These are phyloP conservation scores for Lathyrus tuberosus DNA, from an alignment of 306 rosid species.

Conservation along the genomic window DNA sequence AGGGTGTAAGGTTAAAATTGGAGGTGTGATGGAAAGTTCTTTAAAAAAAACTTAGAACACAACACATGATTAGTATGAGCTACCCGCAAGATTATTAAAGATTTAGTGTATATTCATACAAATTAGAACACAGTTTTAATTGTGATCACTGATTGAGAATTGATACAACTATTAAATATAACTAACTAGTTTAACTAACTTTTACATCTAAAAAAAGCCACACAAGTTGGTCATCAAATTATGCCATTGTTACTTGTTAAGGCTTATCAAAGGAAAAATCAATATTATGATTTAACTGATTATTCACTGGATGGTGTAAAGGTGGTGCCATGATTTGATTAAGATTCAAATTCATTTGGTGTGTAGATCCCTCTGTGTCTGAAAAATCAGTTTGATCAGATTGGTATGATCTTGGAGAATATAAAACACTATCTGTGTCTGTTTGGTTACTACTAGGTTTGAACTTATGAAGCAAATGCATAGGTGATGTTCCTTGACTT, in stretches of 20 bases:
- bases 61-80: too few species aligned
- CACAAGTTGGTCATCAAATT: not conserved
- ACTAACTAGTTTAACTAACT: too few species aligned
- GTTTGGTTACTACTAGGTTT: slow-evolving; percentile 43
- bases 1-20: too few species aligned
- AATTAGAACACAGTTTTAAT: too few species aligned
- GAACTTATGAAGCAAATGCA: slow-evolving; percentile 59
- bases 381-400: slow-evolving; percentile 60
- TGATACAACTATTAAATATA: too few species aligned
- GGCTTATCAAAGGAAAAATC: slow-evolving; percentile 64
- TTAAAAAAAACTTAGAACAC: too few species aligned
- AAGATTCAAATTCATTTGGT: not conserved
- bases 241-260: not conserved
- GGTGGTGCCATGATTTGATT: slow-evolving; percentile 24
- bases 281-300: slow-evolving; percentile 27
- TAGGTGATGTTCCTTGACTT: slow-evolving; percentile 60
- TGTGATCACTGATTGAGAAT: too few species aligned
- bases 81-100: too few species aligned
- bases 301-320: not conserved
- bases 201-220: not conserved
- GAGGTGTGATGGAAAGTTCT: too few species aligned
- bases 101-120: too few species aligned
- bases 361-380: slow-evolving; percentile 39
- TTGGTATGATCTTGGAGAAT: slow-evolving; percentile 58
- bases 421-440: slow-evolving; percentile 45